Percentiles rank a stretch among this genome's conserved stretches.
Evolutionary conservation across 2,329 filamentous ascomycete genomes (phyloP).

Genomic region (Alternaria sp.): DNA sequence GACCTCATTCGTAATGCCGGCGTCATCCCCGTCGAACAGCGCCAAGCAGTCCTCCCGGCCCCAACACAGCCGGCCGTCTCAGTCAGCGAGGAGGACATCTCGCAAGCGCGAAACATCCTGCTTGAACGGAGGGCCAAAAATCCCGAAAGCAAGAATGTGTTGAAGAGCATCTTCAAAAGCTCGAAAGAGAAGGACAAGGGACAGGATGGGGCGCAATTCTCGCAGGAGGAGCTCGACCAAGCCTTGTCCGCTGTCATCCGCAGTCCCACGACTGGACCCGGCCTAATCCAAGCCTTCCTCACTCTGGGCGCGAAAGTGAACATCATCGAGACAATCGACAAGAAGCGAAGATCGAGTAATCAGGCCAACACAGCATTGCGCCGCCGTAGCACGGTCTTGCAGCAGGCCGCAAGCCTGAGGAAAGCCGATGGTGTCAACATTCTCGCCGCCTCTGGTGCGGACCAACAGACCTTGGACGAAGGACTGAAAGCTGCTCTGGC

Average conservation of each 20-base stretch:
- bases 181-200: slow-evolving; percentile 46
- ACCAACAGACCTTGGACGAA: slow-evolving; percentile 44
- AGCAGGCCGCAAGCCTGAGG: slow-evolving; percentile 41
- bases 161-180: slow-evolving; percentile 46
- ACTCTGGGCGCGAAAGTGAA: slow-evolving; percentile 46
- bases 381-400: slow-evolving; percentile 45
- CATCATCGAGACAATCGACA: slow-evolving; percentile 24
- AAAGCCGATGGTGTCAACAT: slow-evolving; percentile 40
- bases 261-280: slow-evolving; percentile 36
- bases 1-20: slow-evolving; percentile 40
- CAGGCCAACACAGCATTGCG: slow-evolving; percentile 28
- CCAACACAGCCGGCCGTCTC: slow-evolving; percentile 38
- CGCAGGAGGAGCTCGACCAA: slow-evolving; percentile 46
- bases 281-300: slow-evolving; percentile 44
- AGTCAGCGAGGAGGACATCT: slow-evolving; percentile 42
- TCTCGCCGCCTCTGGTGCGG: slow-evolving; percentile 43
- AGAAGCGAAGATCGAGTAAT: slow-evolving; percentile 23
- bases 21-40: slow-evolving; percentile 33
- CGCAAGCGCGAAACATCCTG: slow-evolving; percentile 38
- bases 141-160: slow-evolving; percentile 38
- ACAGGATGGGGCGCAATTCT: slow-evolving; percentile 36
- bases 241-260: slow-evolving; percentile 43
- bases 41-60: slow-evolving; percentile 39
- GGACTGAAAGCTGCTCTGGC: slow-evolving; percentile 41
- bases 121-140: slow-evolving; percentile 39